These are phyloP conservation scores for Rhizoclosmatium globosum DNA, from an alignment of 192 early-diverging fungal genomes.

Conservation along the genomic window DNA sequence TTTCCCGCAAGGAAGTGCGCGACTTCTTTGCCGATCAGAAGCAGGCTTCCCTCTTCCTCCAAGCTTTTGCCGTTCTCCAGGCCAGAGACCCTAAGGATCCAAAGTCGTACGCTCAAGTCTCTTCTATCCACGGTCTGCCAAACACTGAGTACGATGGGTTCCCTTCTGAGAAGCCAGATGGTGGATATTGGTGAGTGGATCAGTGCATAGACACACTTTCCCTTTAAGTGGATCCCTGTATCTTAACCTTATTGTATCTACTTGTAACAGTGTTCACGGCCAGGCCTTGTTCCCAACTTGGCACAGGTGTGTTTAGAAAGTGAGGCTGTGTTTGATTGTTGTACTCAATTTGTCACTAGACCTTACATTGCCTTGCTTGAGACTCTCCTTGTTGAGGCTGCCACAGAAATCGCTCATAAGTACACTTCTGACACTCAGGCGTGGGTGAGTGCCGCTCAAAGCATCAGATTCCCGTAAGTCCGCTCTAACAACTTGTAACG, in stretches of 20 bases:
- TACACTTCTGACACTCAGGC: constrained; percentile 27
- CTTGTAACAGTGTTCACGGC: constrained; percentile 15
- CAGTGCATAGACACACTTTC: background rate
- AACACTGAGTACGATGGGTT: constrained; percentile 22
- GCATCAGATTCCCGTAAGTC: constrained; percentile 19
- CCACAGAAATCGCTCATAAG: constrained; percentile 1
- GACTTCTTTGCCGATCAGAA: constrained; percentile 11
- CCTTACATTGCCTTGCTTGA: constrained; percentile 32
- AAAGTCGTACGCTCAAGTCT: constrained; percentile 27
- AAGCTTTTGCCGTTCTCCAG: constrained; percentile 24
- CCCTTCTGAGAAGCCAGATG: constrained; percentile 22
- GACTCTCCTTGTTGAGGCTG: constrained; percentile 21
- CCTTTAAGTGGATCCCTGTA: background rate
- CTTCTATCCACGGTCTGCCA: constrained; percentile 27
- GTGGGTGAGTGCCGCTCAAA: constrained; percentile 14
- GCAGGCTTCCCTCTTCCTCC: constrained; percentile 22
- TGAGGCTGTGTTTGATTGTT: background rate
- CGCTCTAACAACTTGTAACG: no score
- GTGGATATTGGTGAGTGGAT: background rate
- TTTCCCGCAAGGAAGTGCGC: constrained; percentile 14
- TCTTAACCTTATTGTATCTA: no score
- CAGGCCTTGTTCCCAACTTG: constrained; percentile 16
- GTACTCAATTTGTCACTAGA: background rate
- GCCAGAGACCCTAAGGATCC: constrained; percentile 22
- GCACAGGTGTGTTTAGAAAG: constrained; percentile 10